Base-by-base conservation (phyloP, 1,284 basidiomycete species). In the Papiliotrema flavescens region DNA sequence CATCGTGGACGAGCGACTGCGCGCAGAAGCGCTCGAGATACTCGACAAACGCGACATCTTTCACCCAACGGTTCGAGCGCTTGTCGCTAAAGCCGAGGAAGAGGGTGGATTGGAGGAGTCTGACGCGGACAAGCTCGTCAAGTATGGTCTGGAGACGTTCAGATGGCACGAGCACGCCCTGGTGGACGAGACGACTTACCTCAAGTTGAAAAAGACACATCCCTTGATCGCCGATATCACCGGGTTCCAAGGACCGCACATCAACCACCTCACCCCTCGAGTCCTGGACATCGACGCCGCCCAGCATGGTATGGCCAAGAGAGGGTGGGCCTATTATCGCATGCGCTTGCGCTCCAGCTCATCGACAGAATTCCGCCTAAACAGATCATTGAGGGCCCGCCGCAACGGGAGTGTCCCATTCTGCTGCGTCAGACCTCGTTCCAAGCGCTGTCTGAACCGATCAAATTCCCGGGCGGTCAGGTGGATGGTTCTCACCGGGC, bases 201-300 rank as follows among this genome's bases (percentile, higher is more conserved):
- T 63, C 9, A 53, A 62, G 49, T 65, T 79, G 51, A 65, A 67
- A n/a, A 53, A 36, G 2, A 65, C 64, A 4, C 75, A 76, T 51
- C 67, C 75, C 1, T 60, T 79, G 5, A 67, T 78, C 3, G 78
- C 78, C 9, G 78, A 79, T 56, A 76, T 78, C 43, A 74, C 66
- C 13, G 71, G 69, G 15, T 79, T 79, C 65, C 61, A 65, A 35
- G 76, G 76, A 19, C 76, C 76, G 13, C 78, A 79, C 56, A 78
- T 79, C 65, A 79, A 79, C 55, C 78, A 78, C 58, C 64, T 79
- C n/a, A 79, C 77, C 7, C 78, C 77, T 15, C 56, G 77, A 15
- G 75, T 77, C 23, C 56, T 79, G 24, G 76, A 78, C 54, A 78
- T 79, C 44, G 78, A 79, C 55, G 65, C 62, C 20, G 77, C 76